Evolutionary conservation across 306 rosid species (phyloP), one percentile per base, ranked within the genome.

Genomic region (Pueraria montana): DNA sequence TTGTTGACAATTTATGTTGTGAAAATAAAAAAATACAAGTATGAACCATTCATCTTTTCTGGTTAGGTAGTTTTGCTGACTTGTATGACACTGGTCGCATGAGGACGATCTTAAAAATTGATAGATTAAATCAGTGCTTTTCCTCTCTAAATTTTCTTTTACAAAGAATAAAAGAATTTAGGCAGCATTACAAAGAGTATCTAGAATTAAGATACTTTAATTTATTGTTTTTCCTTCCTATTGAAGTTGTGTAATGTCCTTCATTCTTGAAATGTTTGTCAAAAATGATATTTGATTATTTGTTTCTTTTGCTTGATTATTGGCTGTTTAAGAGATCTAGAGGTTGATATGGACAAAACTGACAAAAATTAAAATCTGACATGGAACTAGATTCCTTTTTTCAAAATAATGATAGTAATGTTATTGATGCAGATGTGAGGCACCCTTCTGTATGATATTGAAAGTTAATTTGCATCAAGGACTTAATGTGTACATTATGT

Each of bases 51-150:
- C 46, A 70, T 27, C 23, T 70, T 76, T 48, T 76, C 24, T 27
- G 50, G 65, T 36, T 30, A 38, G 72, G 80, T 43, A 76, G 76
- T 79, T 72, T n/a, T 70, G 18, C 67, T 40, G 64, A 71, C 12
- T 34, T 67, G 49, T 7, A 84, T 82, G 85, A 36, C 17, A 5
- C 70, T 30, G 24, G 40, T 16, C 12, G 24, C 49, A 50, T 40
- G 34, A 16, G 36, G 73, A 73, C 27, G 30, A 49, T 64, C 6
- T 30, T 13, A 61, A 80, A 34, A 87, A 58, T 73, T 81, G 70
- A 13, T 77, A 21, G 46, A 62, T 82, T 36, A 34, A 43, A 56
- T 67, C 42, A 10, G 27, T 13, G 7, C 11, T 69, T 18, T 67
- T 64, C 74, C 24, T 68, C 17, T 11, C 56, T 62, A 61, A 48